Percentiles rank a stretch among this genome's conserved stretches.
Conservation (phyloP, 148 eudicot species). For the Pouteria glomerata region DNA sequence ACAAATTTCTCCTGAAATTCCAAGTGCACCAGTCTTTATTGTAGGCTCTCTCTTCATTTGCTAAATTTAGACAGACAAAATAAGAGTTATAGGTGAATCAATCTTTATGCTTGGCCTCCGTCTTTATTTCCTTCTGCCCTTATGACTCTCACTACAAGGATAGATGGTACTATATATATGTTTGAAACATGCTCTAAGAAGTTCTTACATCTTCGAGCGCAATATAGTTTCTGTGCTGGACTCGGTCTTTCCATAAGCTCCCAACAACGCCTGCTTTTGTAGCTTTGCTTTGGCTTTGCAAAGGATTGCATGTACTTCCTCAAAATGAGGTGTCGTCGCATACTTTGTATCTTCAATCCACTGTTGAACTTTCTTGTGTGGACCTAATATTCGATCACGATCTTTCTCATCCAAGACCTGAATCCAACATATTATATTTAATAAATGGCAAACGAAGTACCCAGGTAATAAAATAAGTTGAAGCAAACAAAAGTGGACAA, state of each 20-base stretch:
- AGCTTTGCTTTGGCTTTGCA: slow-evolving; percentile 40
- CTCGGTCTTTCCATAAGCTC: not conserved
- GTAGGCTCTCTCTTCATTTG: too few relatives aligned
- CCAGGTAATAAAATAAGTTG: not conserved
- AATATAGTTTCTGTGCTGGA: not conserved
- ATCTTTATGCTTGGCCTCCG: too few relatives aligned
- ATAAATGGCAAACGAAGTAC: too few relatives aligned
- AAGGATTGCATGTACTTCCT: slow-evolving; percentile 55
- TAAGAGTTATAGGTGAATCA: too few relatives aligned
- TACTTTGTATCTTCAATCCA: slow-evolving; percentile 75
- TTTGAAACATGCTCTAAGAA: not conserved
- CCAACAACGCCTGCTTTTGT: slow-evolving; percentile 25
- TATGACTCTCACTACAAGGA: too few relatives aligned
- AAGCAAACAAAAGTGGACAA: not conserved
- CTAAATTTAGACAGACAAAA: too few relatives aligned
- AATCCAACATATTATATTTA: slow-evolving; percentile 7
- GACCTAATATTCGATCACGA: slow-evolving; percentile 53
- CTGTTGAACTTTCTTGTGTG: slow-evolving; percentile 61
- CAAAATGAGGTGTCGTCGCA: slow-evolving; percentile 74
- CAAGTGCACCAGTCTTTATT: too few relatives aligned
- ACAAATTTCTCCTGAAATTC: too few relatives aligned
- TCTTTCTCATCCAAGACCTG: slow-evolving; percentile 57
- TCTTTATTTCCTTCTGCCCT: too few relatives aligned
- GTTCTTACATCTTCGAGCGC: slow-evolving; percentile 17
- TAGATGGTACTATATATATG: not conserved